Conservation (phyloP, 768 basidiomycete genomes). For the Kwoniella dendrophila region DNA sequence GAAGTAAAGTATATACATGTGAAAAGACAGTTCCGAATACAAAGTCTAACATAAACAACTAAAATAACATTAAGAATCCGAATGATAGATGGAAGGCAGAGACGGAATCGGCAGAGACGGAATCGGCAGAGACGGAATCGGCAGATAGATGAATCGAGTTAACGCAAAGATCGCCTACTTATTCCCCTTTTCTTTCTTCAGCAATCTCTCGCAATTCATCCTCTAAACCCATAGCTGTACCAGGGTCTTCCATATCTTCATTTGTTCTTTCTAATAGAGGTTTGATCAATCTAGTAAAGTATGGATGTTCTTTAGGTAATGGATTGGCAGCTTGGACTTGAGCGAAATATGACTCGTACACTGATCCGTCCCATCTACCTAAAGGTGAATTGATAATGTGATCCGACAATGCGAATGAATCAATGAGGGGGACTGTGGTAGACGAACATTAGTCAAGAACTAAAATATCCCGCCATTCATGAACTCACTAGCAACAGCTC, state of each 20-base stretch:
- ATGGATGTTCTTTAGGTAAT: conserved; percentile 57
- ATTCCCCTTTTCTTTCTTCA: conserved; percentile 32
- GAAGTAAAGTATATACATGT: background rate
- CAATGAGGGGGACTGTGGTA: conserved; percentile 49
- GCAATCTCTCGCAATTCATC: conserved; percentile 48
- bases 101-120: too few species aligned
- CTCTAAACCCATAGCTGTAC: conserved; percentile 55
- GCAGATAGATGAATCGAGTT: too few species aligned
- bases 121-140: too few species aligned
- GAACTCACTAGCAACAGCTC: conserved; percentile 51
- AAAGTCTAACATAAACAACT: background rate
- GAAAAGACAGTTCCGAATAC: too few species aligned
- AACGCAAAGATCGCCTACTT: background rate
- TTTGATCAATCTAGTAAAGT: conserved; percentile 59
- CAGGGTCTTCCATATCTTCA: conserved; percentile 52
- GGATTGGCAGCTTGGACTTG: conserved; percentile 58
- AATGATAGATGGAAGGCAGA: background rate
- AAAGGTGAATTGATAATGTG: conserved; percentile 59
- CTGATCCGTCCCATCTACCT: conserved; percentile 58
- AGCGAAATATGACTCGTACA: conserved; percentile 59
- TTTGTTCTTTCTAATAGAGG: conserved; percentile 57
- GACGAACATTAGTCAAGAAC: background rate
- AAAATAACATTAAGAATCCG: background rate
- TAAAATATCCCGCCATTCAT: background rate
- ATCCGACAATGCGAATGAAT: conserved; percentile 55